These are phyloP conservation scores for Aspergillus ruber DNA, from an alignment of 2,329 filamentous ascomycete genomes.

Conservation along the genomic window DNA sequence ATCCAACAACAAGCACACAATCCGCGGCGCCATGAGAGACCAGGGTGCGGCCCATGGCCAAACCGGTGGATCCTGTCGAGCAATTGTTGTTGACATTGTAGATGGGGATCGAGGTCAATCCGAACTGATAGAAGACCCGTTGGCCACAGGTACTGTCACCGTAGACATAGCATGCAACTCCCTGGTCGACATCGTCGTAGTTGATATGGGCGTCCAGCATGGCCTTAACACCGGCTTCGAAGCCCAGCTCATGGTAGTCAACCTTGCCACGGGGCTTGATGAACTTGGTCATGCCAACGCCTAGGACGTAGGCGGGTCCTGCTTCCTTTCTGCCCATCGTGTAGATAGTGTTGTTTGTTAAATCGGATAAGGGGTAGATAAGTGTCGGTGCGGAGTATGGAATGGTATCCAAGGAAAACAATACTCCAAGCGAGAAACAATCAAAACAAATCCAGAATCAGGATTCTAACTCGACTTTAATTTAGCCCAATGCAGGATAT, in stretches of 20 bases:
- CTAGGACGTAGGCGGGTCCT: conserved; percentile 73
- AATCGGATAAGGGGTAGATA: not conserved
- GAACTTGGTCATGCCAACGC: conserved; percentile 99
- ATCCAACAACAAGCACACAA: conserved; percentile 85
- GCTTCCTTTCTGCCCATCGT: conserved; percentile 48
- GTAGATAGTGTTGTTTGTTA: conserved; percentile 4
- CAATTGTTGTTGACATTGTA: conserved; percentile 99
- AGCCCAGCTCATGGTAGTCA: conserved; percentile 90
- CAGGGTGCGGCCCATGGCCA: conserved; percentile 75
- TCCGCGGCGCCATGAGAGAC: conserved; percentile 75
- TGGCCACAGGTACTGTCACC: conserved; percentile 93
- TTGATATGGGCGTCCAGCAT: conserved; percentile 72
- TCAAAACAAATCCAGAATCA: too few species aligned
- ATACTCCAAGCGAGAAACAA: too few species aligned
- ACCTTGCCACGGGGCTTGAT: conserved; percentile 93
- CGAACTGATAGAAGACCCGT: conserved; percentile 97
- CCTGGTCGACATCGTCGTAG: conserved; percentile 94
- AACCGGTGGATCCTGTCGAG: conserved; percentile 85
- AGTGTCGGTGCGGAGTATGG: too few species aligned
- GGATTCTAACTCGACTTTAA: too few species aligned
- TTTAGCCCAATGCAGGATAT: too few species aligned
- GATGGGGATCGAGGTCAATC: conserved; percentile 92
- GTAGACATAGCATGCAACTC: conserved; percentile 96
- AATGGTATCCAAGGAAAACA: too few species aligned
- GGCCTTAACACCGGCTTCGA: conserved; percentile 84